phyloP scores from a whole-genome alignment of 345 rosid species.

The Corchorus olitorius region DNA sequence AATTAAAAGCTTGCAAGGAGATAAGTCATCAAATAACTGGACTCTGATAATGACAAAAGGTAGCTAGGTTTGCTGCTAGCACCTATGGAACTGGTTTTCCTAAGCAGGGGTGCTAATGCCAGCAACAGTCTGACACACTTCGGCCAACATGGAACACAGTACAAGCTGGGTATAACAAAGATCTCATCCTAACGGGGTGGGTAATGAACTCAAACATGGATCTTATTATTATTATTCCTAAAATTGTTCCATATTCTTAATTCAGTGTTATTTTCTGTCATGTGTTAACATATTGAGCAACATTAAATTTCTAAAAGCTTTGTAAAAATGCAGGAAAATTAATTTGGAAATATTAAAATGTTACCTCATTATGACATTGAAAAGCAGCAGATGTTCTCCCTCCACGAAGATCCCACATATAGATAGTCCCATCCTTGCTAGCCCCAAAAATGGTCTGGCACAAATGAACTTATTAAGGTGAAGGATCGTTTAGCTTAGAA shows the following conservation, averaged over 20 bases:
- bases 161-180: constrained; percentile 1
- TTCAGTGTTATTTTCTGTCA: background rate
- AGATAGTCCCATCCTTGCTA: constrained; percentile 67
- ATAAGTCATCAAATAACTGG: constrained; percentile 7
- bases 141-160: background rate
- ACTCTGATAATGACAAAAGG: background rate
- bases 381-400: constrained; percentile 71
- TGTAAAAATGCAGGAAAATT: background rate
- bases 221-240: background rate
- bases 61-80: background rate
- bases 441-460: constrained; percentile 75
- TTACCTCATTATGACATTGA: constrained; percentile 69
- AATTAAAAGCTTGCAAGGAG: background rate
- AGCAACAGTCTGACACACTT: constrained; percentile 3
- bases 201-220: background rate
- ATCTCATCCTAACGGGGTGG: background rate
- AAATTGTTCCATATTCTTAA: constrained; percentile 8
- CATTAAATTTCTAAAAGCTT: background rate
- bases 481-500: constrained; percentile 15
- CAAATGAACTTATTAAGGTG: constrained; percentile 18
- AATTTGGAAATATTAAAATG: background rate
- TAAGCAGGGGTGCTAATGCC: background rate
- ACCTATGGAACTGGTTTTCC: background rate
- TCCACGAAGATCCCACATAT: constrained; percentile 92
- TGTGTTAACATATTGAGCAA: background rate